Evolutionary conservation across 73 alveolate species (phyloP), one percentile per base, ranked within the genome.

Genomic region (Paramecium bursaria): DNA sequence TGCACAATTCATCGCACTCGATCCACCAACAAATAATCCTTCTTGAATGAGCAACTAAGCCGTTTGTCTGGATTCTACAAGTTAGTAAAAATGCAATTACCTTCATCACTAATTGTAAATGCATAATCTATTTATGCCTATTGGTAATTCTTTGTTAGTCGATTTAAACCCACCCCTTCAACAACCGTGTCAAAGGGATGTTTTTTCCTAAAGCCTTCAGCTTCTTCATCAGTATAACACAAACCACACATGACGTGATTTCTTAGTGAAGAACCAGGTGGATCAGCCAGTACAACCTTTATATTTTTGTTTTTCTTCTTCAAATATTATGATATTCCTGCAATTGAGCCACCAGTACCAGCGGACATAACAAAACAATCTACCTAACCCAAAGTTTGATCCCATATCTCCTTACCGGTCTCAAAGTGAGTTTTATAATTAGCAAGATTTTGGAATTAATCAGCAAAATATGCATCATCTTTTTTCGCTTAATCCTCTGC

Each of bases 341-440:
- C 91, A 15, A 94, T 73, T 3, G 99, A 90, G 25, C 98, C 99
- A 9, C 98, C 99, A 3, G 98, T 94, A 53, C 98, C 98, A 0
- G 98, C 94, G 46, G 96, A 90, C 74, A 90, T 90, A 29, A 95
- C 94, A 74, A 95, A 91, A 42, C 94, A 94, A 86, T 95, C 98
- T 29, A 93, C 49, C 85, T 86, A 74, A 0, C 94, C 93, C 25
- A 52, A 74, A 53, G 93, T 86, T 73, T 88, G 91, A 19, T 75
- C 46, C 92, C 92, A 95, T 4, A 92, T 86, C 86, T 95, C 99
- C 13, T 93, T 90, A 3, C 95, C 99, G 42, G 97, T 95, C 33
- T 87, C 79, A 50, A 88, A 95, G 87, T 94, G 97, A 1, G 97
- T 95, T 74, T 87, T 48, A 74, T 57, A 92, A 88, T 95, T 95